Conservation (phyloP, 176 grass and related monocot species). For the Cenchrus americanus region DNA sequence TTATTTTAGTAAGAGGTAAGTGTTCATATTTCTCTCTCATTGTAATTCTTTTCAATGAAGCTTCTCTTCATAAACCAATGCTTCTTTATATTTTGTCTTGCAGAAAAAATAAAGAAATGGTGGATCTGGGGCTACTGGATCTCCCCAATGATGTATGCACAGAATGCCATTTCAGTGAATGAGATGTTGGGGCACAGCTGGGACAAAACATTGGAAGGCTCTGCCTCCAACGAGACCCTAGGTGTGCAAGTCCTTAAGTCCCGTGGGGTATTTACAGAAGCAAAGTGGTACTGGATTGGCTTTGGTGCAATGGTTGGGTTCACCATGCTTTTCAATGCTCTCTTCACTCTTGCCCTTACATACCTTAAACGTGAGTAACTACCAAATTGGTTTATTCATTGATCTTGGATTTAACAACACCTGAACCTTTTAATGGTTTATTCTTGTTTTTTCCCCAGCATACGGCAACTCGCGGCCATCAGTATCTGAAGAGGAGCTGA, state of each 20-base stretch:
- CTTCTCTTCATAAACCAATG: background rate
- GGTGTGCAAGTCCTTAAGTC: background rate
- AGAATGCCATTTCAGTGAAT: constrained; percentile 23
- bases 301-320: background rate
- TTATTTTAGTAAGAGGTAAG: background rate
- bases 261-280: background rate
- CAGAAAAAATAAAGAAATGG: constrained; percentile 9
- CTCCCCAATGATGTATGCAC: constrained; percentile 31
- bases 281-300: constrained; percentile 26
- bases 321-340: background rate
- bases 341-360: background rate
- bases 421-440: background rate
- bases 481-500: background rate
- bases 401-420: background rate
- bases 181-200: background rate
- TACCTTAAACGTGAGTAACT: background rate
- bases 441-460: background rate
- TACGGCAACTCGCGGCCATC: background rate
- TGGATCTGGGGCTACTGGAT: constrained; percentile 57
- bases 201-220: background rate
- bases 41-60: background rate
- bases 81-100: background rate
- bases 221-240: background rate
- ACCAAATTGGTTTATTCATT: background rate
- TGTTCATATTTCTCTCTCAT: too few relatives aligned